Evolutionary conservation across 805 yeast genomes (phyloP), one percentile per base, ranked within the genome.

Genomic region (Dipodascopsis uninucleata): DNA sequence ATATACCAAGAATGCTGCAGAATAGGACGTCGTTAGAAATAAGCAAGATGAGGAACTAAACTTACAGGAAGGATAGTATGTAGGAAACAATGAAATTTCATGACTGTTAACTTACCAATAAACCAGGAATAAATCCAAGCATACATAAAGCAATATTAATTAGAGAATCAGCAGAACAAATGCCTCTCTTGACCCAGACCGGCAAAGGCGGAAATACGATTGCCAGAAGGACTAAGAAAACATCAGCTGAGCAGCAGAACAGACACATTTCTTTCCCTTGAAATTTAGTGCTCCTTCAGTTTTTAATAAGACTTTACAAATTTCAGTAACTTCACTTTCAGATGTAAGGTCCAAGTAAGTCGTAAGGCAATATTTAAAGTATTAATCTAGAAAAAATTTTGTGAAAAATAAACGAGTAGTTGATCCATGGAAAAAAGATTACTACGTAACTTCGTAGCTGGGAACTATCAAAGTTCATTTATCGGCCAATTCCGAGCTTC

Each of bases 151-250:
- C 78, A 36, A 85, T 70, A 64, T 85, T 85, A 58, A 86, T 81
- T 44, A 79, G 62, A 17, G 71, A 70, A 59, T 85, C 95, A 5
- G 80, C 77, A 1, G 89, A 79, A 51, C 82, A 79, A 41, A 82
- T 47, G 2, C 95, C 95, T 43, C 82, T 71, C 60, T 83, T 82
- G 52, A 84, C 66, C 58, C 78, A 71, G 16, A 85, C 95, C 1
- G 95, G 87, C 41, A 85, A 61, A 1, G 94, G 94, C 1, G 95
- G 95, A 57, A 82, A 71, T 56, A 85, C 62, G 38, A 85, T 74
- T 1, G 93, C 85, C 38, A 85, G 57, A 7, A 85, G 66, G 14
- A 81, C 83, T 35, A 85, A 71, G 14, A 83, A 61, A 63, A 84
- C 78, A 61, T 85, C 94, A 22, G 50, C 54, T 14, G 50, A 35